A percentile compares a stretch with the other conserved stretches of the same genome.
phyloP scores from a whole-genome alignment of 768 basidiomycete genomes.

The Paxillus involutus region DNA sequence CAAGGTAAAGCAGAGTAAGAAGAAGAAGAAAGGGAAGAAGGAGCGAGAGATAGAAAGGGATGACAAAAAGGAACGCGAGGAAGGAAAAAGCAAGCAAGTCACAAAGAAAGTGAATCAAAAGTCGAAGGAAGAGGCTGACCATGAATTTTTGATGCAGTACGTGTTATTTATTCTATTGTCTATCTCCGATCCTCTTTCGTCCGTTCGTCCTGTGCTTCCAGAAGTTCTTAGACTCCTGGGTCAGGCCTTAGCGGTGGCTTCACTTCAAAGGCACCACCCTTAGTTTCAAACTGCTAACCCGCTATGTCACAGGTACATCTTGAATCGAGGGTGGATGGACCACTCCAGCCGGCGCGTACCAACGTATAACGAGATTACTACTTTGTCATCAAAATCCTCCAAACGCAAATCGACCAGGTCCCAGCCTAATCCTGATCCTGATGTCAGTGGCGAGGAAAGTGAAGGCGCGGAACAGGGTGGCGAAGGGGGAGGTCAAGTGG shows the following conservation, averaged over 20 bases:
- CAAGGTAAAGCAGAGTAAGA: slow-evolving; percentile 30
- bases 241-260: not conserved
- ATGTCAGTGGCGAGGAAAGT: not conserved
- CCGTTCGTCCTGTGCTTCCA: not conserved
- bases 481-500: slow-evolving; percentile 27
- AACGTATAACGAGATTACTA: slow-evolving; percentile 80
- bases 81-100: slow-evolving; percentile 22
- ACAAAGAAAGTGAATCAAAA: slow-evolving; percentile 18
- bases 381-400: slow-evolving; percentile 30
- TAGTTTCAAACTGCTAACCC: not conserved
- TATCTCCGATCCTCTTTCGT: not conserved
- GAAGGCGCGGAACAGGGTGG: slow-evolving; percentile 17
- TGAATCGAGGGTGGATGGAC: slow-evolving; percentile 98
- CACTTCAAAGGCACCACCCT: not conserved
- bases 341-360: slow-evolving; percentile 70
- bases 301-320: slow-evolving; percentile 70
- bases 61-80: slow-evolving; percentile 21
- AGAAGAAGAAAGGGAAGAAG: slow-evolving; percentile 35
- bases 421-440: slow-evolving; percentile 14
- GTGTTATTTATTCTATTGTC: slow-evolving; percentile 26
- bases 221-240: too few relatives aligned
- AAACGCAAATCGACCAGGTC: slow-evolving; percentile 20
- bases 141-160: slow-evolving; percentile 89
- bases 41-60: slow-evolving; percentile 32
- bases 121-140: slow-evolving; percentile 65